Evolutionary conservation across 768 basidiomycete species (phyloP), one percentile per base, ranked within the genome.

Genomic region (Amanita pseudoporphyria): DNA sequence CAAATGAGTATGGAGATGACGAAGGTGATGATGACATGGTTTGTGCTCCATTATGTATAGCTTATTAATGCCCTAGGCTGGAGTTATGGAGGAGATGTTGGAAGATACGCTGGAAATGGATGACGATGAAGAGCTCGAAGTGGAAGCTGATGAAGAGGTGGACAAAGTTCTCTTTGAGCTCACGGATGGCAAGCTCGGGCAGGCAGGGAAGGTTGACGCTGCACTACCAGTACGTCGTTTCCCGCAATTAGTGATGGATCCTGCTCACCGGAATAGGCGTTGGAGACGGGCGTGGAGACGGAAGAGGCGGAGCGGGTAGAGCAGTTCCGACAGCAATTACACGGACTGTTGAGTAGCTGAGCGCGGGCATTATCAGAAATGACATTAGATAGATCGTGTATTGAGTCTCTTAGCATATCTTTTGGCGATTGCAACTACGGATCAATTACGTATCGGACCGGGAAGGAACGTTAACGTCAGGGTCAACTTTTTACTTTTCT

Each of bases 1-100:
- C 87, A 96, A 60, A 94, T 99, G 92, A 91, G 87, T 58, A 91
- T 94, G 85, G 96, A 99, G 67, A 97, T 98, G 96, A 98, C 89
- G 54, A 98, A 98, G 79, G 95, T 86, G 56, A 35, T 71, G 47
- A 6, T 13, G 14, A 26, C 24, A 12, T 22, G 33, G 22, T 33
- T 9, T 49, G 31, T 6, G 24, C 21, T 45, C 4, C 30, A 37
- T 32, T 14, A 16, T 6, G 40, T 31, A 36, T 7, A 26, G 21
- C 36, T 36, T 52, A 42, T 33, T 39, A 16, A 55, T 16, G 7
- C 44, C 16, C 9, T 56, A 97, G 94, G 92, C 93, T 30, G 96
- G 96, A 2, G 89, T 99, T 54, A 82, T 98, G 80, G 89, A 92
- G 57, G 96, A 99, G 64, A 98, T 98, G 96, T 68, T 99, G 47